phyloP scores from a whole-genome alignment of 306 rosid genomes.

The Delonix regia region DNA sequence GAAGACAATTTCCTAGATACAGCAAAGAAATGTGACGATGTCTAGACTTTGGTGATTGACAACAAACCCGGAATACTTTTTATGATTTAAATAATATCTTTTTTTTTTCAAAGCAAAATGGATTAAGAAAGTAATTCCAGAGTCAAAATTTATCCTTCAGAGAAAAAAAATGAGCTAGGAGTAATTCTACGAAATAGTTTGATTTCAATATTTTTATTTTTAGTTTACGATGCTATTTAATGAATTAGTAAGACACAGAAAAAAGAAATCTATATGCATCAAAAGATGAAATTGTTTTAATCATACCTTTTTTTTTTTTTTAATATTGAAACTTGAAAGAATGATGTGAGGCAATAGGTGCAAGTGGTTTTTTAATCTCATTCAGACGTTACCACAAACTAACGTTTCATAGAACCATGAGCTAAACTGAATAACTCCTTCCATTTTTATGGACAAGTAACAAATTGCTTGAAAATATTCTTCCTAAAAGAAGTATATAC shows the following conservation, averaged over 20 bases:
- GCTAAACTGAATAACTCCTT: no score
- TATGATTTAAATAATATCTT: neutral
- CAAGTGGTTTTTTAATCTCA: no score
- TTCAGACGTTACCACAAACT: no score
- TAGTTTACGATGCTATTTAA: neutral
- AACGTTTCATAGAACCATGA: no score
- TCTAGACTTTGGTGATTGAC: slow-evolving; percentile 23
- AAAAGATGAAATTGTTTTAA: no score
- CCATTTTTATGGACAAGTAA: no score
- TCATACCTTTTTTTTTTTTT: no score
- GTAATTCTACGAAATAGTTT: neutral
- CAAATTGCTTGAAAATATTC: no score
- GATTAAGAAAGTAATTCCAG: neutral
- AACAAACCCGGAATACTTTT: neutral
- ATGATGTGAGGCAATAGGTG: no score
- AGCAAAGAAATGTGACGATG: neutral
- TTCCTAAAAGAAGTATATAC: no score
- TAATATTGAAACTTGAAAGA: no score
- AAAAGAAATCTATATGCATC: no score
- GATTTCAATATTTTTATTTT: neutral
- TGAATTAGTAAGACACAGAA: neutral
- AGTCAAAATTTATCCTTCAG: neutral
- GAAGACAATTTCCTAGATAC: neutral
- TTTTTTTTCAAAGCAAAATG: neutral
- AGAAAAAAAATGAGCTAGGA: neutral